Percentiles rank a stretch among this genome's conserved stretches.
Evolutionary conservation across 208 protist species (phyloP).

Genomic region (Strigomonas galati): DNA sequence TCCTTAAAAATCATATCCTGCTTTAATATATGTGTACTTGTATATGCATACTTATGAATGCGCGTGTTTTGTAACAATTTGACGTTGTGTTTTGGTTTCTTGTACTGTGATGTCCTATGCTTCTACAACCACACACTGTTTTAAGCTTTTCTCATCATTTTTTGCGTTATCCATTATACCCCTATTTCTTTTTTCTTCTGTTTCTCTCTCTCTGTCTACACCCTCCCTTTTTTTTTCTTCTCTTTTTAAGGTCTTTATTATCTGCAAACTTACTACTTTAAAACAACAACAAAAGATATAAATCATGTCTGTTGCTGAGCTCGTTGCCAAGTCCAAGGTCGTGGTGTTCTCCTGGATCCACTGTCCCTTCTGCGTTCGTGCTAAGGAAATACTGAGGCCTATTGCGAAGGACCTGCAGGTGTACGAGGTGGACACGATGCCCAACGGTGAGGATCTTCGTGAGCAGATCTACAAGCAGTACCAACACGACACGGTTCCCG

Average conservation of each 20-base stretch:
- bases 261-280: not conserved
- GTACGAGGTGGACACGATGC: conserved; percentile 52
- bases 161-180: not conserved
- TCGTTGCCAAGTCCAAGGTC: conserved; percentile 45
- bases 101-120: too few relatives aligned
- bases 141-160: not conserved
- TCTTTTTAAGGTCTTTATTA: conserved; percentile 3
- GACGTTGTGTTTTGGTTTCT: not conserved
- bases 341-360: conserved; percentile 66
- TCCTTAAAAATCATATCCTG: conserved; percentile 2
- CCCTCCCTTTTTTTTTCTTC: conserved; percentile 12
- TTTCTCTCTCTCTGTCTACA: not conserved
- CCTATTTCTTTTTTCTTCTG: not conserved
- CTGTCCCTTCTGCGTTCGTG: conserved; percentile 60
- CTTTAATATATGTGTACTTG: not conserved
- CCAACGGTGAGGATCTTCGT: conserved; percentile 53
- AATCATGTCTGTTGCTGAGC: conserved; percentile 29
- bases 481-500: conserved; percentile 70
- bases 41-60: not conserved
- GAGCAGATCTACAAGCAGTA: conserved; percentile 37
- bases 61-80: not conserved
- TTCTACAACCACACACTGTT: too few relatives aligned
- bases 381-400: conserved; percentile 54
- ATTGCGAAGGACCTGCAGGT: conserved; percentile 40
- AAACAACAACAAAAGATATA: conserved; percentile 2